phyloP scores from a whole-genome alignment of 805 yeast species.

The Lipomyces yamadae region DNA sequence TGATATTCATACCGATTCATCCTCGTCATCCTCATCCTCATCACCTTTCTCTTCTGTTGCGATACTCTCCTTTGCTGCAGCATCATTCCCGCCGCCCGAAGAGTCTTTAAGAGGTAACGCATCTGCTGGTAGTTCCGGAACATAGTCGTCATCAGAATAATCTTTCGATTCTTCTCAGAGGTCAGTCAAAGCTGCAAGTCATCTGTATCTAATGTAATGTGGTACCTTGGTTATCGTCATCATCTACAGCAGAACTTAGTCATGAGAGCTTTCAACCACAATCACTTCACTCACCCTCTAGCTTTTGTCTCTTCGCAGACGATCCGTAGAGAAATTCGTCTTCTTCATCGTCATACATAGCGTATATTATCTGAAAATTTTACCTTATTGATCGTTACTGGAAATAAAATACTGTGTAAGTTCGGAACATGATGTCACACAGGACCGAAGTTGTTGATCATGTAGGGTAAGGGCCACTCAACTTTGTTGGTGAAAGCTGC shows the following conservation, averaged over 20 bases:
- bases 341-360: constrained; percentile 58
- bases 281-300: constrained; percentile 23
- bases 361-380: not conserved
- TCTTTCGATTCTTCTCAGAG: not conserved
- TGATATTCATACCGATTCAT: constrained; percentile 47
- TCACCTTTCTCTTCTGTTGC: constrained; percentile 47
- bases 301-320: constrained; percentile 44
- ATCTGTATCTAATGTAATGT: not conserved
- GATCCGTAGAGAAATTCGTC: constrained; percentile 69
- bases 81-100: not conserved
- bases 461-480: not conserved
- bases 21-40: constrained; percentile 54
- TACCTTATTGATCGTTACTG: not conserved
- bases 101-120: constrained; percentile 1
- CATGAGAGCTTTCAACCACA: not conserved
- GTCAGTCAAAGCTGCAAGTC: not conserved
- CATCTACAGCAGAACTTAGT: not conserved
- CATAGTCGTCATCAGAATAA: constrained; percentile 5
- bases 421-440: not conserved
- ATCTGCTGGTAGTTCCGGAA: constrained; percentile 8
- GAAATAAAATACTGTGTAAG: not conserved
- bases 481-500: not conserved
- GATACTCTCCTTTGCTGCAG: constrained; percentile 29
- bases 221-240: not conserved
- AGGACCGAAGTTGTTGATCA: not conserved